phyloP scores from a whole-genome alignment of 768 basidiomycete genomes.

The Boletales sp. region DNA sequence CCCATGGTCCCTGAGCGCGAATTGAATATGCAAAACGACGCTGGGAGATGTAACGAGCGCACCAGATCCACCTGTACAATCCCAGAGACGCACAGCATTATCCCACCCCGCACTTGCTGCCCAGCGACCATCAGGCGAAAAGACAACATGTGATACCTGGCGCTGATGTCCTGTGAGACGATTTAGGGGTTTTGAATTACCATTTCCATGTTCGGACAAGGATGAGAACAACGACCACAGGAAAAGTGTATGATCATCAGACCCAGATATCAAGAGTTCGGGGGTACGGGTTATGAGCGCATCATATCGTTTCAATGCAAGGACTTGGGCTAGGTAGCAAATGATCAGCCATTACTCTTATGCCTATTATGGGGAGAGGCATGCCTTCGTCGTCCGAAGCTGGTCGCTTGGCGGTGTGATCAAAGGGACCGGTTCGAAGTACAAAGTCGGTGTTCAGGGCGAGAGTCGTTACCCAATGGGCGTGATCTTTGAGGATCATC shows the following conservation, averaged over 20 bases:
- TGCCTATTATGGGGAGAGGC: constrained; percentile 5
- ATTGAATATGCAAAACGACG: not conserved
- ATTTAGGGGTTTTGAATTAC: constrained; percentile 65
- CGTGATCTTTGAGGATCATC: constrained; percentile 88
- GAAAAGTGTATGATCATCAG: constrained; percentile 97
- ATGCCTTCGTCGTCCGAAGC: constrained; percentile 79
- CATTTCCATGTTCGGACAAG: constrained; percentile 27
- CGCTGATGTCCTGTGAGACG: constrained; percentile 93
- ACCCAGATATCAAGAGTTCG: constrained; percentile 90
- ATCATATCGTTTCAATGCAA: constrained; percentile 78
- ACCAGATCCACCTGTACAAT: constrained; percentile 54
- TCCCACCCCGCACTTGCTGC: constrained; percentile 92
- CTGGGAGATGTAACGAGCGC: constrained; percentile 8
- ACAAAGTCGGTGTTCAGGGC: constrained; percentile 95
- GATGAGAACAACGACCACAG: constrained; percentile 84
- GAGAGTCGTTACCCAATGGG: constrained; percentile 98
- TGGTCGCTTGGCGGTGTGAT: constrained; percentile 79
- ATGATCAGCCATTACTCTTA: not conserved
- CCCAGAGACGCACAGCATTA: constrained; percentile 89
- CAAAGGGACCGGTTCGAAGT: constrained; percentile 91
- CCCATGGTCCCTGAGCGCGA: constrained; percentile 50
- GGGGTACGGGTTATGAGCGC: constrained; percentile 56
- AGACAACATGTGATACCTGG: constrained; percentile 90
- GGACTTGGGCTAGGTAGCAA: constrained; percentile 56
- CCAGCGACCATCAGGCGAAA: constrained; percentile 90